Conservation (phyloP, 768 basidiomycete genomes). For the Suillus brevipes region DNA sequence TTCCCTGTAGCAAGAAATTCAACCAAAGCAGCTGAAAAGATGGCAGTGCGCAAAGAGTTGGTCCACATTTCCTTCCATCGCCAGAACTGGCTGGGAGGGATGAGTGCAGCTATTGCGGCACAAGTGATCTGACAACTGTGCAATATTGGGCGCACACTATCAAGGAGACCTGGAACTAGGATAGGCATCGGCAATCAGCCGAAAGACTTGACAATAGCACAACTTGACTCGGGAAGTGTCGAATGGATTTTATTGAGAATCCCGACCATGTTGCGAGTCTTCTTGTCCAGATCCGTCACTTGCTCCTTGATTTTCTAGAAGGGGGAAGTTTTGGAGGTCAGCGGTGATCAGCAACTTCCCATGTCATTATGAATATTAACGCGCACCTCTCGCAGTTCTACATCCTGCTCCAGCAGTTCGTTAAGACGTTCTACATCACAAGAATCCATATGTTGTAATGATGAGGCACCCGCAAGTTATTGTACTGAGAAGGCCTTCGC, state of each 20-base stretch:
- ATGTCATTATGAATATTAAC: neutral
- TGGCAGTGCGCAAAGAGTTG: constrained; percentile 61
- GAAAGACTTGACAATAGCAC: constrained; percentile 22
- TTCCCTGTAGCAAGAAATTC: constrained; percentile 62
- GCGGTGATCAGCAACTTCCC: constrained; percentile 3
- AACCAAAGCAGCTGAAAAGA: constrained; percentile 65
- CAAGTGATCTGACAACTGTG: constrained; percentile 52
- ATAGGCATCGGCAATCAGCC: constrained; percentile 15
- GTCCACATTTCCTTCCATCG: constrained; percentile 85
- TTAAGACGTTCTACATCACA: constrained; percentile 59
- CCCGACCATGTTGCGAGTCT: constrained; percentile 70
- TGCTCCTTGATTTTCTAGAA: constrained; percentile 78
- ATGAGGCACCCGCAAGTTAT: neutral
- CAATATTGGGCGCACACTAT: constrained; percentile 56
- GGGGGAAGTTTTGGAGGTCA: constrained; percentile 6
- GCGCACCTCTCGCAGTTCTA: constrained; percentile 63
- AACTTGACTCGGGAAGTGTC: constrained; percentile 61
- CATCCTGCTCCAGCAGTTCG: constrained; percentile 59
- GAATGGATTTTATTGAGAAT: constrained; percentile 79
- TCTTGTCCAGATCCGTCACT: constrained; percentile 73
- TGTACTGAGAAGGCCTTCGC: neutral
- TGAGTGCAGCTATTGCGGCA: constrained; percentile 51
- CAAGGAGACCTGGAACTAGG: constrained; percentile 61
- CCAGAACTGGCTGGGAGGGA: constrained; percentile 79
- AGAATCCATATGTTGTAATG: constrained; percentile 47